Evolutionary conservation across 805 yeast genomes (phyloP), one percentile per base, ranked within the genome.

Genomic region (Saccharomyces paradoxus): DNA sequence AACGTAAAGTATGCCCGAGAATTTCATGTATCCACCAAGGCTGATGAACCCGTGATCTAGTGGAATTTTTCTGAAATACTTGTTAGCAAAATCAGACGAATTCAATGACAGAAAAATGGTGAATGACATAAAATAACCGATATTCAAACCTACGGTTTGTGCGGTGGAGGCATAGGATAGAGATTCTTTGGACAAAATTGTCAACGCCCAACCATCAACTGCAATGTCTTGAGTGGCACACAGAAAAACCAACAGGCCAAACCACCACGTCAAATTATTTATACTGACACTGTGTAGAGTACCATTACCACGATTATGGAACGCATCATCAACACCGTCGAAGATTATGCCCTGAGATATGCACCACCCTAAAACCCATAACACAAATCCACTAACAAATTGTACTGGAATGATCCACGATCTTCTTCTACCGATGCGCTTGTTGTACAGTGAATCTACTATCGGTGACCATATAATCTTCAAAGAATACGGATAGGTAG

Each of bases 161-260:
- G 99, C 99, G 0, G 99, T 94, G 4, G 96, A 88, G 0, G 99
- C 98, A 73, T 83, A 94, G 17, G 95, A 84, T 57, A 94, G 75
- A 13, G 95, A 86, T 28, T 81, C 81, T 27, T 83, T 83, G 17
- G 91, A 82, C 52, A 94, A 75, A 44, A 92, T 82, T 1, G 97
- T 94, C 64, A 94, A 74, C 0, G 98, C 97, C 99, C 99, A 94
- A 10, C 99, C 98, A 72, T 94, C 99, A 24, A 94, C 99, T 0
- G 99, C 98, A 54, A 94, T 94, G 68, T 94, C 99, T 70, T 94
- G 99, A 0, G 99, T 92, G 0, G 98, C 97, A 73, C 97, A 91
- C 56, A 91, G 76, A 55, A 92, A 81, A 31, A 94, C 94, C 56
- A 94, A 74, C 24, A 82, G 59, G 63, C 91, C 87, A 71, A 94